Base-by-base conservation (phyloP, 768 basidiomycete genomes). In the Termitomyces sp. region DNA sequence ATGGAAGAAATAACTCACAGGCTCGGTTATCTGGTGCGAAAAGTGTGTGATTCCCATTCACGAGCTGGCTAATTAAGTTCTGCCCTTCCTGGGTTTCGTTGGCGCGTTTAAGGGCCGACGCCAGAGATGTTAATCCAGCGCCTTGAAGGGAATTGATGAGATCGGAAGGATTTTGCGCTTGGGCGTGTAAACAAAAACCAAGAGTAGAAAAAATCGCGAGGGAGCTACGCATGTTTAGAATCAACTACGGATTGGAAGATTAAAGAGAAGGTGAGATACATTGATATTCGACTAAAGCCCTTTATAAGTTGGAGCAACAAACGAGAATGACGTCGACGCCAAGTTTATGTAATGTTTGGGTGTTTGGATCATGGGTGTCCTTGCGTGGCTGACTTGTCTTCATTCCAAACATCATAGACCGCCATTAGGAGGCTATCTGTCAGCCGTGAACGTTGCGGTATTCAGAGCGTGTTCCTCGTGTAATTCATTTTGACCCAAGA, bases 1-100 rank as follows among this genome's bases (percentile, higher is more conserved):
- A 14, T 18, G n/a, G n/a, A 49, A 9, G 28, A 16, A 59, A 26
- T 18, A n/a, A 64, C 65, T 60, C 22, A 63, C 65, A 66, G 7
- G 65, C 65, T 51, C 53, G 55, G 26, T 66, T 65, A 45, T 66
- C 59, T 16, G 65, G 65, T 14, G 65, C 65, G 22, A 65, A 65
- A 3, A 66, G 32, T 28, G 65, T 66, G 30, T 60, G 56, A 40
- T 63, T 62, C 33, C 63, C 59, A 24, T 58, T 60, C 35, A 55
- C 13, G 3, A 65, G 50, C 20, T 50, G 50, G 36, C n/a, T 52
- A 14, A 65, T 30, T 2, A 65, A 24, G 26, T 45, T 45, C 45
- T 61, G 56, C 0, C 64, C 60, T 16, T 51, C 38, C 14, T 59
- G 43, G n/a, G 64, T 62, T 18, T 35, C 54, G 38, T 56, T 63